Evolutionary conservation across 108 stramenopile species (phyloP), one percentile per base, ranked within the genome.

Genomic region (Bacterosira constricta): DNA sequence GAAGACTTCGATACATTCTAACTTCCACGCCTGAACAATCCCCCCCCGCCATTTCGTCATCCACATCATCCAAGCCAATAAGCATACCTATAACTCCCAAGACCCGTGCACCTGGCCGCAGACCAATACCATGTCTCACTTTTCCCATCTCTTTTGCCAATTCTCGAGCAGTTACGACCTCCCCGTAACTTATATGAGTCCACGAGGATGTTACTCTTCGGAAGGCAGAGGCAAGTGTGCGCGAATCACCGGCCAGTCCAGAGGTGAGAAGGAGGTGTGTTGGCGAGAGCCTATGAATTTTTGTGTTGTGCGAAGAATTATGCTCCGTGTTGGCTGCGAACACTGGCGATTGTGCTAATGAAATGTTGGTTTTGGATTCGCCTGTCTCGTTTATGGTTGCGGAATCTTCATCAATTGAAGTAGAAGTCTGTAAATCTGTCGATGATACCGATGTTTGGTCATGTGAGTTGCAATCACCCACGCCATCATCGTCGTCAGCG

Each of bases 211-310:
- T 54, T 73, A 89, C 30, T 26, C 41, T 21, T 3, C 92, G 86
- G 47, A 89, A 73, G 27, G 58, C 56, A 39, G 73, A 62, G n/a
- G 92, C 89, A 62, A 90, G 57, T 18, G 71, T 35, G 2, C 84
- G 79, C 8, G 82, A 78, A 73, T 93, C 92, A 0, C 92, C 92
- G 2, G 84, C 83, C 5, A 93, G 77, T 29, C 92, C 92, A 9
- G 89, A 68, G 0, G 89, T 85, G n/a, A 88, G 60, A 21, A 80
- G 46, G 5, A 80, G 69, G 47, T 76, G 75, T 4, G 77, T 78
- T 10, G 77, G 63, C 10, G 77, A 76, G 0, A 76, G 60, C 32
- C 75, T 39, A 31, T 76, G 66, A 26, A 76, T 55, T 63, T 68
- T 76, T 15, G 73, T 52, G 18, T 75, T 75, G 47, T 66, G 73